Evolutionary conservation across 192 early-diverging fungal species (phyloP).

Genomic region (Lobosporangium transversale): DNA sequence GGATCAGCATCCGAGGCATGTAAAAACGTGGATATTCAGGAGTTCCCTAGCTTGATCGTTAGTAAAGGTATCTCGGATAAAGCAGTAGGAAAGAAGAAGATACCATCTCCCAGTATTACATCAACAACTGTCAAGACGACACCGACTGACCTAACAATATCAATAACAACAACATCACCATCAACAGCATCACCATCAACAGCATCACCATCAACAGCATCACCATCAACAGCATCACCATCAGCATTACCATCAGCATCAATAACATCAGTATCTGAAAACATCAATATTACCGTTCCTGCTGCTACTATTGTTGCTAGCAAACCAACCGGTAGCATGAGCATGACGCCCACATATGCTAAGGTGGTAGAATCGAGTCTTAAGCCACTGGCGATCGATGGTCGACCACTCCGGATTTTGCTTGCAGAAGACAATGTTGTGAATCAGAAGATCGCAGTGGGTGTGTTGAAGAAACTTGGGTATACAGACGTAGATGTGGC

Average conservation of each 20-base stretch:
- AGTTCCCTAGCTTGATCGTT: too few relatives aligned
- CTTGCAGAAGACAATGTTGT: constrained; percentile 54
- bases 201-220: neutral
- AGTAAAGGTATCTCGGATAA: too few relatives aligned
- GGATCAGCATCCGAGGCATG: too few relatives aligned
- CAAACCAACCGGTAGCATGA: constrained; percentile 2
- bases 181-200: neutral
- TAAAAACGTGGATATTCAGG: too few relatives aligned
- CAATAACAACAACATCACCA: neutral
- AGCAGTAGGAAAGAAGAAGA: too few relatives aligned
- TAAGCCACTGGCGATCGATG: constrained; percentile 31
- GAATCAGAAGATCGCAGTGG: constrained; percentile 64
- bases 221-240: neutral
- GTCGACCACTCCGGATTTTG: constrained; percentile 34
- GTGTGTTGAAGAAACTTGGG: constrained; percentile 61
- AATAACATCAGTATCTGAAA: neutral
- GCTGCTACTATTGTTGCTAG: neutral
- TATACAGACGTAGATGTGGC: constrained; percentile 59
- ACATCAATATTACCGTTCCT: neutral
- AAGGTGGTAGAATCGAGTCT: constrained; percentile 38
- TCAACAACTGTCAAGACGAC: neutral
- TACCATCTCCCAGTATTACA: too few relatives aligned
- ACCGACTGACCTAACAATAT: neutral
- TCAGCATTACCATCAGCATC: neutral
- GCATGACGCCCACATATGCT: constrained; percentile 28